Evolutionary conservation across 2,329 filamentous ascomycete genomes (phyloP).

Genomic region (Fusarium duplospermum): DNA sequence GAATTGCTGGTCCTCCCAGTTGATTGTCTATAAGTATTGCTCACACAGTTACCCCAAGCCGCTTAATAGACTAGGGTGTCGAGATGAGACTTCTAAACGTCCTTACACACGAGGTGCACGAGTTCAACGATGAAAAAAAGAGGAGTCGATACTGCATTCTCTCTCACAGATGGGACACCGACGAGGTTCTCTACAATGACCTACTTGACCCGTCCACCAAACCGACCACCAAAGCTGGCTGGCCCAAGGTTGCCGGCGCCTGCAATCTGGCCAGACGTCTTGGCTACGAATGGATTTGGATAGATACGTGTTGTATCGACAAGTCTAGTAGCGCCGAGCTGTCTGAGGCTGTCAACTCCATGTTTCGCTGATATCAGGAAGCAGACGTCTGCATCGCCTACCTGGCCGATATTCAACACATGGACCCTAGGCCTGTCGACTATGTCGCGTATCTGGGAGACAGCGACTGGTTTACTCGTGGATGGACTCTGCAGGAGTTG

Average conservation of each 20-base stretch:
- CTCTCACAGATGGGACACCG: not conserved
- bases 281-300: not conserved
- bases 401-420: not conserved
- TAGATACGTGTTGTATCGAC: slow-evolving; percentile 1
- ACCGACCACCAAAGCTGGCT: not conserved
- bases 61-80: not conserved
- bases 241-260: not conserved
- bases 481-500: not conserved
- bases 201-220: not conserved
- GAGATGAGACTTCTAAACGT: not conserved
- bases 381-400: not conserved
- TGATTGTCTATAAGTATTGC: not conserved
- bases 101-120: not conserved
- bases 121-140: not conserved
- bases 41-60: not conserved
- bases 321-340: not conserved
- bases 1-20: too few relatives aligned
- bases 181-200: not conserved
- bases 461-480: not conserved
- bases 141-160: not conserved
- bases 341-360: not conserved
- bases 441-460: not conserved
- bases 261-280: not conserved
- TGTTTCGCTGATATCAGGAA: not conserved
- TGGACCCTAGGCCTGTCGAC: not conserved